Percentiles rank a stretch among this genome's conserved stretches.
Conservation (phyloP, 2,329 filamentous ascomycete genomes). For the Colletotrichum sp. region DNA sequence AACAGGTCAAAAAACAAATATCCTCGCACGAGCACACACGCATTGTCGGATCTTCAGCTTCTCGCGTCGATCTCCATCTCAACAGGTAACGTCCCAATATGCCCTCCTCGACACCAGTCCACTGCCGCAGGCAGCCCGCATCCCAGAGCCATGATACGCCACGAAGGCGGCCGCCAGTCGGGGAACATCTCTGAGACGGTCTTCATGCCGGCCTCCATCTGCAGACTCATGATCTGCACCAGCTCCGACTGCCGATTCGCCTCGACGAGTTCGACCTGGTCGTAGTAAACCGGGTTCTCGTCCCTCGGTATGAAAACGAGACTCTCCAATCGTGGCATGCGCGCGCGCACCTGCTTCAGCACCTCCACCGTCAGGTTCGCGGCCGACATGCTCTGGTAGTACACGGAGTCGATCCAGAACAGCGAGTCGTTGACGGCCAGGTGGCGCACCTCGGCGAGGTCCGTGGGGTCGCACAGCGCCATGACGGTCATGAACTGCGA, state of each 20-base stretch:
- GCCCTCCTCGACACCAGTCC: not conserved
- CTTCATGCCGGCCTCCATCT: constrained; percentile 38
- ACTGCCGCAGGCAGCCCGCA: not conserved
- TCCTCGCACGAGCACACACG: not conserved
- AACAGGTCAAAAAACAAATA: not conserved
- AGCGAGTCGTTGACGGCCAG: constrained; percentile 52
- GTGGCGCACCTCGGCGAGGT: constrained; percentile 45
- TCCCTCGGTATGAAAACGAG: constrained; percentile 50
- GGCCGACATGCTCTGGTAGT: constrained; percentile 41
- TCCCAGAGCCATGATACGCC: constrained; percentile 39
- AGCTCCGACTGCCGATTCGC: constrained; percentile 30
- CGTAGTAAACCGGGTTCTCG: constrained; percentile 36
- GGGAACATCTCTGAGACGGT: constrained; percentile 34
- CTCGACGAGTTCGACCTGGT: constrained; percentile 26
- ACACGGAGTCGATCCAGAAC: constrained; percentile 37
- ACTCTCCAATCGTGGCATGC: constrained; percentile 44
- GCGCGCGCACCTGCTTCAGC: constrained; percentile 39
- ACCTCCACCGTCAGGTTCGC: constrained; percentile 44
- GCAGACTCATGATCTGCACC: constrained; percentile 38
- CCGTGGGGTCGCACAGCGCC: constrained; percentile 42
- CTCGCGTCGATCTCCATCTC: not conserved
- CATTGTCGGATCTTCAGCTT: not conserved
- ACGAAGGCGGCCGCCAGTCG: constrained; percentile 38
- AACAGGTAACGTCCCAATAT: not conserved
- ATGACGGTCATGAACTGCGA: constrained; percentile 51